Conservation (phyloP, 2,329 filamentous ascomycete species). For the Myriosclerotinia duriaeana region DNA sequence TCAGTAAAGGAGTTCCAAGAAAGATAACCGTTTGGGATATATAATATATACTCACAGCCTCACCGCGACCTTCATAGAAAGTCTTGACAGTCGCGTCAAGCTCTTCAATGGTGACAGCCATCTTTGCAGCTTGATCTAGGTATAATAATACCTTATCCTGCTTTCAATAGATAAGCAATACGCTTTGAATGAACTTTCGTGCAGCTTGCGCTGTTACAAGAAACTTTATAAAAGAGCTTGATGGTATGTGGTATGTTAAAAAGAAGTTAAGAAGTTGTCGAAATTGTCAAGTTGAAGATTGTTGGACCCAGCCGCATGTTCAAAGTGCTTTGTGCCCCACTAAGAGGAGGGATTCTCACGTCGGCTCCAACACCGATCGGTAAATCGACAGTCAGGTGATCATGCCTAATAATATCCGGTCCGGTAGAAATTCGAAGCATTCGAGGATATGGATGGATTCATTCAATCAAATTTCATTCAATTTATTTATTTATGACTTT, state of each 20-base stretch:
- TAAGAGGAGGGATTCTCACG: constrained; percentile 24
- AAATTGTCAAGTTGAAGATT: constrained; percentile 26
- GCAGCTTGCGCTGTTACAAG: constrained; percentile 36
- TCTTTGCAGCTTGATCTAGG: constrained; percentile 45
- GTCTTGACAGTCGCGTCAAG: constrained; percentile 93
- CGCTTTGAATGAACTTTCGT: constrained; percentile 27
- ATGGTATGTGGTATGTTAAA: constrained; percentile 29
- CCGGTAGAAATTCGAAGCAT: background rate
- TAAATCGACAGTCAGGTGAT: constrained; percentile 14
- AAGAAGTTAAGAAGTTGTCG: constrained; percentile 29
- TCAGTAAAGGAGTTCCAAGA: constrained; percentile 41
- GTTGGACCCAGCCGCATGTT: constrained; percentile 31
- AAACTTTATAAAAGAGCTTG: constrained; percentile 26
- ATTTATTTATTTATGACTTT: background rate
- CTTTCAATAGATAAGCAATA: constrained; percentile 30
- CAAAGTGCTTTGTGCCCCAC: constrained; percentile 27
- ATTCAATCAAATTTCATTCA: background rate
- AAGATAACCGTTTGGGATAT: constrained; percentile 15
- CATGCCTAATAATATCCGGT: background rate
- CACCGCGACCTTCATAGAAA: constrained; percentile 96
- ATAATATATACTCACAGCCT: constrained; percentile 64
- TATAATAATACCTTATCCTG: constrained; percentile 31
- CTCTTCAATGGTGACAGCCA: constrained; percentile 80
- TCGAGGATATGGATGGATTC: background rate
- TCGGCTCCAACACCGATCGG: constrained; percentile 13